Conservation (phyloP, 179 eudicot genomes). For the Dionaea muscipula region DNA sequence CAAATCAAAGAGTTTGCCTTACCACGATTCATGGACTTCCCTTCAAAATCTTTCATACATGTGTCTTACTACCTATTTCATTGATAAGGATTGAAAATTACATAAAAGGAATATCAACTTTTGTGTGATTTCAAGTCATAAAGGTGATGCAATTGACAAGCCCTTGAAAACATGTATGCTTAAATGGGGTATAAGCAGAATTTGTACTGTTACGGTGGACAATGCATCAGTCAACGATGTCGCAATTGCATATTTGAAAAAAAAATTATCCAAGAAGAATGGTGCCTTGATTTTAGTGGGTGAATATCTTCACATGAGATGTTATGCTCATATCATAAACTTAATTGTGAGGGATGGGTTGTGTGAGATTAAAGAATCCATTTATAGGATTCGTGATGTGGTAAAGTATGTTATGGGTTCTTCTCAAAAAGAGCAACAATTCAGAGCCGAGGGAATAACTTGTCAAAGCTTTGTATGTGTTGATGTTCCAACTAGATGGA, state of each 20-base stretch:
- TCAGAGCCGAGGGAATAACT: neutral
- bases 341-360: slow-evolving; percentile 6
- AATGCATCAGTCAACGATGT: slow-evolving; percentile 20
- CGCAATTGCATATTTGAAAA: slow-evolving; percentile 9
- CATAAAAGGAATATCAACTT: slow-evolving; percentile 17
- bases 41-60: slow-evolving; percentile 8
- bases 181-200: slow-evolving; percentile 13
- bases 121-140: slow-evolving; percentile 15
- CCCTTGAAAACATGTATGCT: slow-evolving; percentile 12
- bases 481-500: no score
- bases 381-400: neutral
- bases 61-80: slow-evolving; percentile 11
- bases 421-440: no score
- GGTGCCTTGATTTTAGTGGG: slow-evolving; percentile 4
- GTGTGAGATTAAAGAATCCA: neutral
- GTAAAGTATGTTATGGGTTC: neutral
- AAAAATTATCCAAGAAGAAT: neutral
- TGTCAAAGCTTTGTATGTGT: neutral
- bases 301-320: slow-evolving; percentile 11
- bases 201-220: slow-evolving; percentile 12
- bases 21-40: slow-evolving; percentile 20
- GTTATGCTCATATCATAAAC: slow-evolving; percentile 8
- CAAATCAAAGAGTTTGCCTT: slow-evolving; percentile 6
- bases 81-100: slow-evolving; percentile 16
- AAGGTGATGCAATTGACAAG: slow-evolving; percentile 9